Conservation (phyloP, 768 basidiomycete genomes). For the Lentinula boryana region DNA sequence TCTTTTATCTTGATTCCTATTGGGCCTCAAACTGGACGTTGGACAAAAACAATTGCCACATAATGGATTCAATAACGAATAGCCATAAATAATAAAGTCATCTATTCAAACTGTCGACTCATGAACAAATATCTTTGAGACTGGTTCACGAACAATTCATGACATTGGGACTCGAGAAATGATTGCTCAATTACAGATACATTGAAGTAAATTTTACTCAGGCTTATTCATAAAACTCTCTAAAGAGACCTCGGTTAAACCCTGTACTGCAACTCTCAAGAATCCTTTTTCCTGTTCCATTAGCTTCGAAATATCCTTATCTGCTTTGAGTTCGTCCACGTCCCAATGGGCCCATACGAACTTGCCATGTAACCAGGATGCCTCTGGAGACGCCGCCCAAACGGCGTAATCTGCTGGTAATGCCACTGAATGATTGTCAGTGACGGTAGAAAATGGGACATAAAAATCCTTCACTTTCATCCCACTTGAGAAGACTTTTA, state of each 20-base stretch:
- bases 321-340: background rate
- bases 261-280: background rate
- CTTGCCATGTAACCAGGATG: background rate
- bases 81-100: too few species aligned
- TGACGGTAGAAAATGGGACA: background rate
- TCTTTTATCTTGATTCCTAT: too few species aligned
- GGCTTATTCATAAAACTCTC: background rate
- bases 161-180: too few species aligned
- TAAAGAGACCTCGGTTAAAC: background rate
- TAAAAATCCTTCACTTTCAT: background rate
- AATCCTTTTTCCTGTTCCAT: background rate
- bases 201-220: too few species aligned
- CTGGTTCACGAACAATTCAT: too few species aligned
- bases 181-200: too few species aligned
- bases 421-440: background rate
- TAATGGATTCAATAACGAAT: too few species aligned
- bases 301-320: background rate
- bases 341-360: slow-evolving; percentile 3
- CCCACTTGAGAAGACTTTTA: background rate
- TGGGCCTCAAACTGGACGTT: too few species aligned
- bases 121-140: too few species aligned
- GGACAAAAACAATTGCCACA: too few species aligned
- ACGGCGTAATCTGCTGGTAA: background rate
- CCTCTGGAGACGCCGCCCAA: slow-evolving; percentile 1
- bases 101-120: too few species aligned